Conservation (phyloP, 108 stramenopile genomes). For the Nitzschia palea region DNA sequence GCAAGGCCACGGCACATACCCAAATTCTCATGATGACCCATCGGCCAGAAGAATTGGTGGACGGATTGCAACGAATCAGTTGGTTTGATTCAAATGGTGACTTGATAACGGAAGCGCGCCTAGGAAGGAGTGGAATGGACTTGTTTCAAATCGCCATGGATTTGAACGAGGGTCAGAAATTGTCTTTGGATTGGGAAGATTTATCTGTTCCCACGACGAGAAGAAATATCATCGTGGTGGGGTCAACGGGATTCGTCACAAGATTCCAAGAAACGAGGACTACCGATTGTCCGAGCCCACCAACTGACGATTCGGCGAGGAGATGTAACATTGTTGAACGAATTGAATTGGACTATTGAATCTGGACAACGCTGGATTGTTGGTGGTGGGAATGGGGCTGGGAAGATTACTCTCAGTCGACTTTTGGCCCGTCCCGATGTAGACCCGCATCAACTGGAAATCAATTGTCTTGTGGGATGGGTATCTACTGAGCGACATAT, state of each 20-base stretch:
- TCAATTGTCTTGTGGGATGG: constrained; percentile 49
- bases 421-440: constrained; percentile 43
- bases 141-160: not conserved
- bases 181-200: constrained; percentile 17
- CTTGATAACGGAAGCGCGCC: constrained; percentile 18
- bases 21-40: constrained; percentile 70
- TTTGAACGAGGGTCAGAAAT: not conserved
- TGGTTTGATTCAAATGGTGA: constrained; percentile 1
- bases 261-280: not conserved
- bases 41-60: constrained; percentile 68
- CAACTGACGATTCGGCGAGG: constrained; percentile 22
- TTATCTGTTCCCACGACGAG: not conserved
- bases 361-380: constrained; percentile 69
- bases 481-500: constrained; percentile 82
- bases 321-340: constrained; percentile 42
- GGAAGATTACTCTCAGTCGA: constrained; percentile 66
- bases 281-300: constrained; percentile 15
- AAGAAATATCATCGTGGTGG: constrained; percentile 10
- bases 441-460: not conserved
- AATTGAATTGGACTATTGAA: constrained; percentile 62
- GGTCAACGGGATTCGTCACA: not conserved
- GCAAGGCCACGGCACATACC: constrained; percentile 54
- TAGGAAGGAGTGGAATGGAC: constrained; percentile 6
- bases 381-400: constrained; percentile 77
- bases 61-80: constrained; percentile 46